Base-by-base conservation (phyloP, 169 alveolate species). In the Hammondia hammondi region DNA sequence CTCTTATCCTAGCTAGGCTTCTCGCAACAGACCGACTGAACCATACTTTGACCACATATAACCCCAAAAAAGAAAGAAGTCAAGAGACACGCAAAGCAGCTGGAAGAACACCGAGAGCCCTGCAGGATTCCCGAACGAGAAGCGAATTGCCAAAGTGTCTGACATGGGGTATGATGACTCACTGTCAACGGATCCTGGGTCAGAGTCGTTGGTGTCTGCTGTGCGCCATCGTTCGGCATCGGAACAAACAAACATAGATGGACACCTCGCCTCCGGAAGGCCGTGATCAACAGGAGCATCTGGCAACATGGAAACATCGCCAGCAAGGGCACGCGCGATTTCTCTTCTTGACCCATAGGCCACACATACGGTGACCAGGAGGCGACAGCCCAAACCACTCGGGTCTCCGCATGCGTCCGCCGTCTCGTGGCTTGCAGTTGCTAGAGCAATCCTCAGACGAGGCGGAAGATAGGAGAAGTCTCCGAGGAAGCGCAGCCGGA, bases 301-400 rank as follows among this genome's bases (percentile, higher is more conserved):
- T 67, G 12, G 77, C 77, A 27, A 21, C 77, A 21, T 7, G 6
- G 87, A 24, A 32, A 24, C 48, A 0, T 32, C 87, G 27, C 43
- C 71, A 12, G 90, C 90, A 82, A 82, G 71, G 24, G 71, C 70
- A 21, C 90, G 57, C 9, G 90, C 90, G n/a, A 82, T 45, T 82
- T 82, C 90, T 29, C 70, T 35, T n/a, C 93, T 70, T 5, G 88
- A 70, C 9, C 93, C 93, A 70, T 90, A 90, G 21, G 93, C 61
- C 7, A 90, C 73, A 67, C 93, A 90, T 10, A 90, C 71, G 12
- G 85, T 35, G 39, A 90, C 39, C 77, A 90, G 88, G n/a, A 90
- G 43, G 0, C 70, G 57, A 48, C 90, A 82, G 43, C 90, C 57
- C 10, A 29, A 37, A 17, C 90, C 90, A 4, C 43, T 1, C 24